Base-by-base conservation (phyloP, 805 yeast species). In the Wickerhamiella nectarea region DNA sequence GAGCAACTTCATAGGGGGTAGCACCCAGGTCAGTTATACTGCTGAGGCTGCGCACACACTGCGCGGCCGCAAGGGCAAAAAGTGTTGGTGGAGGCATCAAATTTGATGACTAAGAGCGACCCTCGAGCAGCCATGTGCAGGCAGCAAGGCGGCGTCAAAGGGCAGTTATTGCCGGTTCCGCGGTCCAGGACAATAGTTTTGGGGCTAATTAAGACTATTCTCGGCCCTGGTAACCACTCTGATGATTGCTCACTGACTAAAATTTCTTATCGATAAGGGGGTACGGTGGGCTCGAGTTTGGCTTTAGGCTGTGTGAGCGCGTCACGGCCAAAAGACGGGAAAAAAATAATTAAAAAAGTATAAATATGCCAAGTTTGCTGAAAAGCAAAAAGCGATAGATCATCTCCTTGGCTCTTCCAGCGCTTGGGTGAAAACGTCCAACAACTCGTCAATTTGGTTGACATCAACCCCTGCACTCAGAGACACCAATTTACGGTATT, bases 401-500 rank as follows among this genome's bases (percentile, higher is more conserved):
- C 15, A 28, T 15, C 31, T 28, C 15, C 31, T 10, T 3, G 31
- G 31, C 15, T 50, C 48, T 12, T 49, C 50, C 24, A 48, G 48
- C 36, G 72, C 70, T 46, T 63, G 60, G 40, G 65, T 85, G 35
- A 89, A 81, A 17, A 89, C 95, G 51, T 82, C 89, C 41, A 89
- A 67, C 46, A 85, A 68, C 24, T 82, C 80, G 51, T 80, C 84
- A 46, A 89, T 78, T 48, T 81, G 91, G 47, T 83, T 93, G 17
- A 78, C 70, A 40, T 77, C 74, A 44, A 85, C 69, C 2, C 84
- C 94, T 57, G 93, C 81, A 38, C 84, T 74, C 38, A 76, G 64
- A 19, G 89, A 74, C 35, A 91, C 78, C 48, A 89, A 67, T 54
- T 76, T 76, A 50, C 94, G 70, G 65, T 89, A 80, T 57, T 84